Evolutionary conservation across 179 eudicot species (phyloP).

Genomic region (Beta macrorhiza): DNA sequence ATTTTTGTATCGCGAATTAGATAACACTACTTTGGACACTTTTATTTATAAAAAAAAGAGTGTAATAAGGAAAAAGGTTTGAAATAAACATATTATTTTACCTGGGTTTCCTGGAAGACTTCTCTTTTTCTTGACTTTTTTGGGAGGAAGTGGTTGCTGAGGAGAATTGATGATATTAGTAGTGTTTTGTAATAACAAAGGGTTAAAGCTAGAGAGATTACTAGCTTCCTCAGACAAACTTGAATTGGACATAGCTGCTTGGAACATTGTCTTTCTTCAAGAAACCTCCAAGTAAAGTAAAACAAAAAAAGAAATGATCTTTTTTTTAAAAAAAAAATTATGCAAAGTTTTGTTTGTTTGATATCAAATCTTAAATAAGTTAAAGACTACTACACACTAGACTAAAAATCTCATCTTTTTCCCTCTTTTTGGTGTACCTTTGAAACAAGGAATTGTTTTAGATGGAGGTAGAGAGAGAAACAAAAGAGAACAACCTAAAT

Average conservation of each 20-base stretch:
- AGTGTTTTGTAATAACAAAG: constrained; percentile 46
- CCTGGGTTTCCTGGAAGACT: constrained; percentile 90
- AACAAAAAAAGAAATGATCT: constrained; percentile 19
- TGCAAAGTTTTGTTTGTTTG: constrained; percentile 22
- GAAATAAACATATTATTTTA: constrained; percentile 4
- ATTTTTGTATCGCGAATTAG: too few species aligned
- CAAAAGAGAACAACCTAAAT: constrained; percentile 21
- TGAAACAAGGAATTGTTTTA: constrained; percentile 7
- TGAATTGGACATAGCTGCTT: constrained; percentile 54
- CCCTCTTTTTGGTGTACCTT: constrained; percentile 13
- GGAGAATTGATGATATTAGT: constrained; percentile 18
- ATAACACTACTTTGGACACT: too few species aligned
- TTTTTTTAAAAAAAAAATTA: constrained; percentile 7
- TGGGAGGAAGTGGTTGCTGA: constrained; percentile 30
- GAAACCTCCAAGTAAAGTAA: constrained; percentile 39
- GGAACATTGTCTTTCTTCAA: constrained; percentile 48
- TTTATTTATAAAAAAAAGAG: too few species aligned
- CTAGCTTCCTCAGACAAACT: constrained; percentile 54
- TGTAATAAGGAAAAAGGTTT: too few species aligned
- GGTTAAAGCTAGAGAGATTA: constrained; percentile 46
- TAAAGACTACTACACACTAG: constrained; percentile 23
- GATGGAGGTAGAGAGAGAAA: constrained; percentile 18
- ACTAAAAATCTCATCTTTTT: constrained; percentile 21
- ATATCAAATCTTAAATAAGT: constrained; percentile 18
- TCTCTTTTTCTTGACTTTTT: constrained; percentile 78